A percentile compares a stretch with the other conserved stretches of the same genome.
Evolutionary conservation across 306 rosid species (phyloP).

Genomic region (Lotus japonicus): DNA sequence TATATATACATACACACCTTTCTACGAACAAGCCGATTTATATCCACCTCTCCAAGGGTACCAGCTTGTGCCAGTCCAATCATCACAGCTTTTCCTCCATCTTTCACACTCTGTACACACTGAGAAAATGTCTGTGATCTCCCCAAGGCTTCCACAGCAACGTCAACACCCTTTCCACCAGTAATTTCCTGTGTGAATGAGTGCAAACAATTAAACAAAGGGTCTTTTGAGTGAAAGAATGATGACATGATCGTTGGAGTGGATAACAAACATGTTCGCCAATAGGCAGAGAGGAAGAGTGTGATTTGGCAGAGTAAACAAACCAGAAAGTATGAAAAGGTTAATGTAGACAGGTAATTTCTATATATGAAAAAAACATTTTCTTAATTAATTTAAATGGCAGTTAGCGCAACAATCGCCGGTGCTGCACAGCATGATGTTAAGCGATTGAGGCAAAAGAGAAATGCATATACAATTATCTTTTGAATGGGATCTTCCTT

Average conservation of each 20-base stretch:
- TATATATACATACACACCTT: constrained; percentile 41
- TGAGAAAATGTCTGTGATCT: constrained; percentile 79
- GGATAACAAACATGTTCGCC: neutral
- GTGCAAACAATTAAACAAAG: constrained; percentile 1
- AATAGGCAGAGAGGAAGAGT: neutral
- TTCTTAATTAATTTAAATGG: neutral
- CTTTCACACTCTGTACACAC: constrained; percentile 76
- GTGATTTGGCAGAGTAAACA: neutral
- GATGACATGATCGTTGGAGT: neutral
- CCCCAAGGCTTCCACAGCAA: constrained; percentile 97
- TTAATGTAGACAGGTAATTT: too few relatives aligned
- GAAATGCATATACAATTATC: constrained; percentile 50
- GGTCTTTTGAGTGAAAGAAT: constrained; percentile 1
- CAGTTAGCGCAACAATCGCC: neutral
- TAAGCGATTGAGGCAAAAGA: constrained; percentile 22
- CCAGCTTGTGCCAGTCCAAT: constrained; percentile 79
- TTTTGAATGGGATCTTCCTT: constrained; percentile 73
- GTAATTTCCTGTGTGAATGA: constrained; percentile 72
- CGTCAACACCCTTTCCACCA: constrained; percentile 83
- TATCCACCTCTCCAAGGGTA: constrained; percentile 79
- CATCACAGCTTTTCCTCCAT: constrained; percentile 97
- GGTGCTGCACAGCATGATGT: neutral
- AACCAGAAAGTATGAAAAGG: neutral
- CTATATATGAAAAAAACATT: neutral
- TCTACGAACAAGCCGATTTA: constrained; percentile 88